Conservation (phyloP, 2,329 filamentous ascomycete species). For the Aspergillus sp. region DNA sequence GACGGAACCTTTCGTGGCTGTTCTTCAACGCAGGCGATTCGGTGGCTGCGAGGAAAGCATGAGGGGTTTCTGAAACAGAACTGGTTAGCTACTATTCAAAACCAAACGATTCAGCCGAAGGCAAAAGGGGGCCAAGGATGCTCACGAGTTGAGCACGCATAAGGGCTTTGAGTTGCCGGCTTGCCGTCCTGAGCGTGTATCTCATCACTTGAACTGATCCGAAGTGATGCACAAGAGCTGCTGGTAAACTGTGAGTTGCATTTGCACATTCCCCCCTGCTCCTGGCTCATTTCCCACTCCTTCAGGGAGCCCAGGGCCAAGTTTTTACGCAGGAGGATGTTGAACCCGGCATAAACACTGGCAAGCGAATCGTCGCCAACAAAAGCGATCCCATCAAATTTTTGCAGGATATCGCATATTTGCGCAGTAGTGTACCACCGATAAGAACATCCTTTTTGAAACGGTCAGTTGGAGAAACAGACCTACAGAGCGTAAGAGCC, state of each 20-base stretch:
- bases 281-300: constrained; percentile 33
- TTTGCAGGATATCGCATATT: constrained; percentile 41
- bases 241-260: constrained; percentile 40
- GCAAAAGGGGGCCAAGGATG: background rate
- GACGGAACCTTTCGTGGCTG: constrained; percentile 26
- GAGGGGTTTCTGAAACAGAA: constrained; percentile 25
- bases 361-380: constrained; percentile 37
- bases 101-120: background rate
- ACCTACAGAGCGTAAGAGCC: background rate
- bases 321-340: constrained; percentile 40
- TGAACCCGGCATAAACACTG: constrained; percentile 41
- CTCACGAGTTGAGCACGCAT: constrained; percentile 18
- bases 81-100: constrained; percentile 1
- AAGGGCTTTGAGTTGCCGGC: constrained; percentile 8
- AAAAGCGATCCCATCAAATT: constrained; percentile 39
- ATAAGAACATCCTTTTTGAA: constrained; percentile 34
- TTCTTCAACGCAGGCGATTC: constrained; percentile 24
- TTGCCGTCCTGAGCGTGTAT: constrained; percentile 8
- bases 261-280: constrained; percentile 26
- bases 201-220: constrained; percentile 22
- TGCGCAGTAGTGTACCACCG: constrained; percentile 39
- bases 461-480: constrained; percentile 3
- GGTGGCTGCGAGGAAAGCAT: constrained; percentile 31
- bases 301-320: constrained; percentile 35
- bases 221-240: constrained; percentile 21